Conservation (phyloP, 495 filamentous ascomycete species). For the Bryoglossum gracile region DNA sequence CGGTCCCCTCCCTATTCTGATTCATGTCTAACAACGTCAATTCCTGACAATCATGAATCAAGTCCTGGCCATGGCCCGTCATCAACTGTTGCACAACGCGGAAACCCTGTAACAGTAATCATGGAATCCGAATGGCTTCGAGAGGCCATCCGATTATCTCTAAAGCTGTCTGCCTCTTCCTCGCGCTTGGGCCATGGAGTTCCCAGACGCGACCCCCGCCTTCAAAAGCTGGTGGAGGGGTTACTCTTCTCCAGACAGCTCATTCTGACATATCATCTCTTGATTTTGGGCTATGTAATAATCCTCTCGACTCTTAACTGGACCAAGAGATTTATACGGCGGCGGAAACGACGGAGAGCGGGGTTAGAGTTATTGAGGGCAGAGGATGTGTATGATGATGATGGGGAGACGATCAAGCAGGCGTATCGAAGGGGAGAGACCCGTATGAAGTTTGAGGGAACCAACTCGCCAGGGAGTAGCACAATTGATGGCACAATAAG, state of each 20-base stretch:
- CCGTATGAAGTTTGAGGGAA: conserved; percentile 5
- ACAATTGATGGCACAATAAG: conserved; percentile 12
- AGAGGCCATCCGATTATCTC: conserved; percentile 12
- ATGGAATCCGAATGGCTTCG: conserved; percentile 22
- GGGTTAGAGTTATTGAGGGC: background rate
- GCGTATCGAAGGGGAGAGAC: background rate
- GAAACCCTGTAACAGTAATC: too few relatives aligned
- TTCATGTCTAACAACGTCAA: background rate
- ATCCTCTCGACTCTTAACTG: conserved; percentile 15
- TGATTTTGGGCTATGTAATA: conserved; percentile 13
- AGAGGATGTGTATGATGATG: background rate
- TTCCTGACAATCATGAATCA: too few relatives aligned
- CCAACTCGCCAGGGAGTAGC: conserved; percentile 16
- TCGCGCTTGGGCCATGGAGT: background rate
- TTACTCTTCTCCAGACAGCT: conserved; percentile 14
- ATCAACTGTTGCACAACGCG: too few relatives aligned
- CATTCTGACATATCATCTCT: conserved; percentile 18
- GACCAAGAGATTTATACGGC: conserved; percentile 4
- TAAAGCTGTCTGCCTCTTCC: conserved; percentile 4
- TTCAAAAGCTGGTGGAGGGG: conserved; percentile 16
- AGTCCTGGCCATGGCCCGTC: too few relatives aligned
- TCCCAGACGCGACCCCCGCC: conserved; percentile 8
- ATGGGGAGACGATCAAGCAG: background rate
- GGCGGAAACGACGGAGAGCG: conserved; percentile 6
- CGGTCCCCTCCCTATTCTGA: background rate